Conservation (phyloP, 2,329 filamentous ascomycete genomes). For the Fonsecaea pugnacius region DNA sequence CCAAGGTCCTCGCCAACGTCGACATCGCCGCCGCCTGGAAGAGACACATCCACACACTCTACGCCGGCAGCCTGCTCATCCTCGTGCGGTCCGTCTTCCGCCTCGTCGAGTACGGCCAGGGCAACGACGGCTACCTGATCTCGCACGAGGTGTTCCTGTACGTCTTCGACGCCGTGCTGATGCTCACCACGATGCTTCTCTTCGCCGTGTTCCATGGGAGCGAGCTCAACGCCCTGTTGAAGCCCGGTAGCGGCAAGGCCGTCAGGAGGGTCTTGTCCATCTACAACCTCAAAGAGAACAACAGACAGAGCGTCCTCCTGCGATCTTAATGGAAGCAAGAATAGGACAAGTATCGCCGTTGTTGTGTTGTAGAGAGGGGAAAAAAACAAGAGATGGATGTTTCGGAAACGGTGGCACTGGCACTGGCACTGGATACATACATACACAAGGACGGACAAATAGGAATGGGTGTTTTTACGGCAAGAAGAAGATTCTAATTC, state of each 20-base stretch:
- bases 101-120: constrained; percentile 42
- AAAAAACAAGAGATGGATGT: neutral
- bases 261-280: constrained; percentile 11
- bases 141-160: constrained; percentile 42
- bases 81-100: constrained; percentile 41
- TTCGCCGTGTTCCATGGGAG: constrained; percentile 24
- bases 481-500: too few species aligned
- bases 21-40: constrained; percentile 40
- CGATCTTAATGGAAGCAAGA: neutral
- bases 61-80: constrained; percentile 39
- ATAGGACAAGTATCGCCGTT: too few species aligned
- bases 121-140: constrained; percentile 41
- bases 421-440: too few species aligned
- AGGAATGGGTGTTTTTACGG: too few species aligned
- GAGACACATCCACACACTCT: constrained; percentile 43
- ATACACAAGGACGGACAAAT: too few species aligned
- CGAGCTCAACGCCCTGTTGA: constrained; percentile 23
- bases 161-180: constrained; percentile 42
- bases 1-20: neutral
- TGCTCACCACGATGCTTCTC: constrained; percentile 31
- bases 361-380: too few species aligned
- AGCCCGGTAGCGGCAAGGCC: constrained; percentile 5
- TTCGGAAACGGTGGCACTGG: too few species aligned
- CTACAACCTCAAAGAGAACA: neutral
- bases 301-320: neutral